A percentile compares a stretch with the other conserved stretches of the same genome.
Evolutionary conservation across 805 yeast genomes (phyloP).

Genomic region (Wickerhamiella alocasiicola): DNA sequence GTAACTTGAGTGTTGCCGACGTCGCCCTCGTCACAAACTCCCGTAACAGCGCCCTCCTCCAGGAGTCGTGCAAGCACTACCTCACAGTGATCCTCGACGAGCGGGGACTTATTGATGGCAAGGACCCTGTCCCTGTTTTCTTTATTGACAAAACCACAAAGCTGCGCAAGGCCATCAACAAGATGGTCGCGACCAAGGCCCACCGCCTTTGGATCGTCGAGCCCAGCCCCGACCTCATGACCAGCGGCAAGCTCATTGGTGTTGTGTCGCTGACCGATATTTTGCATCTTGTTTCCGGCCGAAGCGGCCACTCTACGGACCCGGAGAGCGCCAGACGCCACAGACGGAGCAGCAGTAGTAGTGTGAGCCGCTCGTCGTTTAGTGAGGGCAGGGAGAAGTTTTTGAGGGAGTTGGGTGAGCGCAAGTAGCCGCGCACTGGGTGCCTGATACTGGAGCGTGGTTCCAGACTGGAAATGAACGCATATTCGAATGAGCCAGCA

Average conservation of each 20-base stretch:
- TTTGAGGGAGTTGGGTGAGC: background rate
- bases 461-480: too few species aligned
- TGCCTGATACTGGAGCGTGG: too few species aligned
- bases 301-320: constrained; percentile 59
- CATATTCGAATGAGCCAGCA: background rate
- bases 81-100: constrained; percentile 73
- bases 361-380: constrained; percentile 19
- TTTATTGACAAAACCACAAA: constrained; percentile 74
- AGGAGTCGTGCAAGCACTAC: constrained; percentile 76
- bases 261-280: constrained; percentile 89
- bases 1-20: constrained; percentile 90
- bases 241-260: constrained; percentile 70
- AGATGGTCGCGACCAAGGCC: constrained; percentile 86
- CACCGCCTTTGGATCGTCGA: constrained; percentile 50
- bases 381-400: constrained; percentile 13
- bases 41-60: constrained; percentile 71
- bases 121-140: constrained; percentile 93
- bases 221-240: constrained; percentile 21
- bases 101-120: constrained; percentile 87
- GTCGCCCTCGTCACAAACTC: constrained; percentile 79
- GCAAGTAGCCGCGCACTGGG: too few species aligned
- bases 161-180: constrained; percentile 81
- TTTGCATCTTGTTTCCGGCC: constrained; percentile 64
- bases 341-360: constrained; percentile 38
- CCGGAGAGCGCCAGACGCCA: constrained; percentile 83